Evolutionary conservation across 2,329 filamentous ascomycete genomes (phyloP), one percentile per base, ranked within the genome.

Genomic region (Alternaria triticimaculans): DNA sequence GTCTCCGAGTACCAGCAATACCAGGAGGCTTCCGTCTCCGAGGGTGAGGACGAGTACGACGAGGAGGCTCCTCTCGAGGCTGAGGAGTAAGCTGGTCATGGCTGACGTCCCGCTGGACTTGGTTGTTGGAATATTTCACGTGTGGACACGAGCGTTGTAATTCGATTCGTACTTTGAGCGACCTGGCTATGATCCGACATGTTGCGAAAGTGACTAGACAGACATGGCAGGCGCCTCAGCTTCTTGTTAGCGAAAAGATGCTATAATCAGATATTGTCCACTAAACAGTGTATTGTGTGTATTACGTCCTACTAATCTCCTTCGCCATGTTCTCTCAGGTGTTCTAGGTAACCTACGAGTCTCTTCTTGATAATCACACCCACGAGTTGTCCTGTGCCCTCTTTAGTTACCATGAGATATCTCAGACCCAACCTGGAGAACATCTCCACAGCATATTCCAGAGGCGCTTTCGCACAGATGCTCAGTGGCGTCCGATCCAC

Each of bases 1-100:
- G 95, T 99, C 79, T 97, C 94, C 67, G 96, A 99, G 85, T 99
- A 99, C 88, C 96, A 98, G 90, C 96, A 99, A 86, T 99, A 99
- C 90, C 96, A 99, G 90, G 96, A 99, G 84, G 96, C 96, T 82
- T 92, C 93, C 79, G 89, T 97, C 84, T 96, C 96, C 67, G 96
- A 99, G 85, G 95, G 93, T 77, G 95, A 98, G 86, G 94, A 97
- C 86, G 94, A 97, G 82, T 94, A 96, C 80, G 92, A 91, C 78
- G 93, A 96, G 87, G 94, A 97, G 84, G 87, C 86, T 71, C 89
- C 89, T 76, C 77, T 88, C 69, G 90, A 93, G 82, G 84, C 83
- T 73, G 92, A 94, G 84, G 90, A 92, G 83, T 81, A 81, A 66
- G 64, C 66, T 65, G 53, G 55, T 61, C 58, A 59, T 50, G 58